Evolutionary conservation across 2,329 filamentous ascomycete species (phyloP).

Genomic region (Ophiostoma sp.): DNA sequence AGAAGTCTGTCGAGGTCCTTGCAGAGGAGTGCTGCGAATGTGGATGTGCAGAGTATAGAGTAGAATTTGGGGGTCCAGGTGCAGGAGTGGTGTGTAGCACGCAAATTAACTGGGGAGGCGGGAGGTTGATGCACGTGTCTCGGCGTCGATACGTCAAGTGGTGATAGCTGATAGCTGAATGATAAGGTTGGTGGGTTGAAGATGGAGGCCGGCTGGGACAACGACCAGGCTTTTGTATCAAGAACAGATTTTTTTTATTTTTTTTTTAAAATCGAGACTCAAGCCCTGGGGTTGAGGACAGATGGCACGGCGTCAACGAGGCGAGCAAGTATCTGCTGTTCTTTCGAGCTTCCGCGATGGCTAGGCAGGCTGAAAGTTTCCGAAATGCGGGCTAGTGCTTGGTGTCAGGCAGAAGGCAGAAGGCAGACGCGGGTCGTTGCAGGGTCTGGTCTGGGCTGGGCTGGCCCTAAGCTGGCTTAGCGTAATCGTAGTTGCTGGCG

Average conservation of each 20-base stretch:
- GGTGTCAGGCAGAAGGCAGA: conserved; percentile 16
- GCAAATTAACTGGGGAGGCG: conserved; percentile 10
- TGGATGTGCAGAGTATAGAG: not conserved
- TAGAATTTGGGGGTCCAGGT: not conserved
- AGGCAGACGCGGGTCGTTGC: conserved; percentile 19
- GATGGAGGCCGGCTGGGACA: not conserved
- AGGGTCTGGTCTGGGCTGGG: not conserved
- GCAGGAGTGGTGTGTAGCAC: not conserved
- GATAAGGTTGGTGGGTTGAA: not conserved
- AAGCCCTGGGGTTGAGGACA: not conserved
- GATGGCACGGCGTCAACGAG: not conserved
- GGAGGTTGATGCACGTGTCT: conserved; percentile 6
- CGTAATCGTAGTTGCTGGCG: not conserved
- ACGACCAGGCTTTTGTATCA: not conserved
- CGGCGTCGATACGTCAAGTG: not conserved
- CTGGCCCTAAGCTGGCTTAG: not conserved
- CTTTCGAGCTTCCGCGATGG: not conserved
- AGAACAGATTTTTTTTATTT: not conserved
- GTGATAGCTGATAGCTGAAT: not conserved
- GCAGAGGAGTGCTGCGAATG: not conserved
- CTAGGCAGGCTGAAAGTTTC: not conserved
- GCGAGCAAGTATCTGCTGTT: not conserved
- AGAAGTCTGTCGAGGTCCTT: not conserved
- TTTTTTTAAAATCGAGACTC: not conserved
- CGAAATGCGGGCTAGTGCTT: not conserved